Percentiles rank a stretch among this genome's conserved stretches.
phyloP scores from a whole-genome alignment of 345 rosid genomes.

The Acer saccharum region DNA sequence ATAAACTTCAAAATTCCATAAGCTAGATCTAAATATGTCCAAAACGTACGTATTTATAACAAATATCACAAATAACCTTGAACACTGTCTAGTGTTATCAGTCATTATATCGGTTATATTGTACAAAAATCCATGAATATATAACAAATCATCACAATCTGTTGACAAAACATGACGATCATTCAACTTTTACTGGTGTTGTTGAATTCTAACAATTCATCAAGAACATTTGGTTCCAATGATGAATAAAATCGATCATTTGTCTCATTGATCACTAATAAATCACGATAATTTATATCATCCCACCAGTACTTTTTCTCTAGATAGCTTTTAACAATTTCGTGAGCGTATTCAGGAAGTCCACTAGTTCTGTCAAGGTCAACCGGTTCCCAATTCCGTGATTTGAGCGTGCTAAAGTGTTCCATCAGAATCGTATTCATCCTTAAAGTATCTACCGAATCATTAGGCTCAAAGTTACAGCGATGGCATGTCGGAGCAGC shows the following conservation, averaged over 20 bases:
- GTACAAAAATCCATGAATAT: no score
- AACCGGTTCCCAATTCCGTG: background rate
- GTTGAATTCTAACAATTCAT: background rate
- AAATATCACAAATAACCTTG: no score
- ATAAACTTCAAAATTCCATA: background rate
- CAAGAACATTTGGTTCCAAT: background rate
- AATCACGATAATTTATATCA: background rate
- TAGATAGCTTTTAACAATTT: background rate
- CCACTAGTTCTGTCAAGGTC: background rate
- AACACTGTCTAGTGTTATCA: no score
- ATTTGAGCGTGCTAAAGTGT: background rate
- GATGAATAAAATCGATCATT: background rate
- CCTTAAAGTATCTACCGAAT: background rate
- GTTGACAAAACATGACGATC: no score
- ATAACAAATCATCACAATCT: no score
- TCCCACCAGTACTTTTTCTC: background rate
- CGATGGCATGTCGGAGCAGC: background rate
- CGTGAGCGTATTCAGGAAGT: background rate
- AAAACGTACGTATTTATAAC: no score
- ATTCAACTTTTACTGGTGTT: no score
- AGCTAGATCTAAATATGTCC: background rate
- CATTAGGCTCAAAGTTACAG: background rate
- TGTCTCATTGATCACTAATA: background rate
- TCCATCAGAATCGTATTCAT: background rate
- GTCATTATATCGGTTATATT: no score